A percentile compares a stretch with the other conserved stretches of the same genome.
Evolutionary conservation across 192 early-diverging fungal species (phyloP).

Genomic region (Coemansia sp.): DNA sequence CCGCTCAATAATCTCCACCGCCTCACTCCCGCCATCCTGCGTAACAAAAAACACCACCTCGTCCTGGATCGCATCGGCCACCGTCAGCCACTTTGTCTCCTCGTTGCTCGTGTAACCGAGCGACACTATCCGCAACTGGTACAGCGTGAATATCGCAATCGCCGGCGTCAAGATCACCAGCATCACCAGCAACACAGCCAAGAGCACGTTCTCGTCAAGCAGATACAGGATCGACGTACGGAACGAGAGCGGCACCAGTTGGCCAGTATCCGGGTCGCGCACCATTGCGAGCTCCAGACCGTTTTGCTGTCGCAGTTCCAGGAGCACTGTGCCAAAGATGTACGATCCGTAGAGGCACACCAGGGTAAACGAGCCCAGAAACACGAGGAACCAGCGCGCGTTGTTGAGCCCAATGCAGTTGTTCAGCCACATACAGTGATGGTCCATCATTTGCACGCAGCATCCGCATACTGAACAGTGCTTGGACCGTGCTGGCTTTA

Average conservation of each 20-base stretch:
- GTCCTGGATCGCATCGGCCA: conserved; percentile 38
- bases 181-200: conserved; percentile 30
- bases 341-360: conserved; percentile 42
- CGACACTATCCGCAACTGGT: conserved; percentile 43
- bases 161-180: conserved; percentile 36
- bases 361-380: conserved; percentile 28
- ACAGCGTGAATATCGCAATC: conserved; percentile 28
- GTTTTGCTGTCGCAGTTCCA: conserved; percentile 26
- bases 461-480: conserved; percentile 44
- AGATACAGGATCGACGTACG: conserved; percentile 31
- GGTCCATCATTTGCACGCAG: conserved; percentile 51
- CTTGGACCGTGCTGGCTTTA: conserved; percentile 52
- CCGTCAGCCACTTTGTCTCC: conserved; percentile 45
- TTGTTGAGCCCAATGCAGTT: conserved; percentile 52
- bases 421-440: conserved; percentile 55
- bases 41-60: conserved; percentile 34
- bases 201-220: conserved; percentile 21
- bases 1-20: conserved; percentile 31
- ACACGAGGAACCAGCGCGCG: conserved; percentile 43
- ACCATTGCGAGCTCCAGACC: conserved; percentile 20
- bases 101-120: conserved; percentile 49
- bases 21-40: background rate
- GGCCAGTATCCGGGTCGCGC: conserved; percentile 14
- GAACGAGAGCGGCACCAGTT: conserved; percentile 22
- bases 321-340: conserved; percentile 22